phyloP scores from a whole-genome alignment of 169 alveolate species.

The Besnoitia besnoiti region DNA sequence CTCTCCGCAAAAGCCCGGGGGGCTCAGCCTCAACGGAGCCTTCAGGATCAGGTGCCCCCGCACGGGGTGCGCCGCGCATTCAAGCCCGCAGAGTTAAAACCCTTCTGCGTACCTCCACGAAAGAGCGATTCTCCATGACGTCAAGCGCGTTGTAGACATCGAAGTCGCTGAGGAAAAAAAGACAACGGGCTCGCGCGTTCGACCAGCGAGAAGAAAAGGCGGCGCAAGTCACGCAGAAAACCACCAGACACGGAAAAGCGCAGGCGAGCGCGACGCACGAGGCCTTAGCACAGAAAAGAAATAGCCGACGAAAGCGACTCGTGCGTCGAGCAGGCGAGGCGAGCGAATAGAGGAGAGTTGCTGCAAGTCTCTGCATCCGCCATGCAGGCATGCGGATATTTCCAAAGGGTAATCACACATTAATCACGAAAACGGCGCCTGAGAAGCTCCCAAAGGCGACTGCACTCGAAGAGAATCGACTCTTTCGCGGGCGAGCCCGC shows the following conservation, averaged over 20 bases:
- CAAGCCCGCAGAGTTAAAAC: no score
- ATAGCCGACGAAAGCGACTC: no score
- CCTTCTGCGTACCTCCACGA: slow-evolving; percentile 81
- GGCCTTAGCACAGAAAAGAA: no score
- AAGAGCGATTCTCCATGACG: slow-evolving; percentile 93
- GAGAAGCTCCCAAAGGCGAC: no score
- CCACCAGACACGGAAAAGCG: background rate
- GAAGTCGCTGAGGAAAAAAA: slow-evolving; percentile 77
- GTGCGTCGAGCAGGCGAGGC: background rate
- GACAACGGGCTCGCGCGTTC: background rate
- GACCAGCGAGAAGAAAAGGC: background rate
- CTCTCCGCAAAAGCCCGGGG: no score
- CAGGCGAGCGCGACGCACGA: background rate
- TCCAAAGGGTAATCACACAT: no score
- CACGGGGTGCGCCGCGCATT: no score
- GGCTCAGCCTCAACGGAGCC: no score
- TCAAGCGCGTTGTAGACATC: slow-evolving; percentile 97
- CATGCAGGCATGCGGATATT: no score
- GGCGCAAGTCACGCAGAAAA: background rate
- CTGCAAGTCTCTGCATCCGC: no score
- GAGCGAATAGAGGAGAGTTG: background rate
- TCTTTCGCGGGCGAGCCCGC: background rate
- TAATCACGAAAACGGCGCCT: no score
- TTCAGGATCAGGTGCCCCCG: no score
- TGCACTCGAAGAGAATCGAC: background rate